These are phyloP conservation scores for Monosporascus sp. DNA, from an alignment of 2,329 filamentous ascomycete genomes.

Conservation along the genomic window DNA sequence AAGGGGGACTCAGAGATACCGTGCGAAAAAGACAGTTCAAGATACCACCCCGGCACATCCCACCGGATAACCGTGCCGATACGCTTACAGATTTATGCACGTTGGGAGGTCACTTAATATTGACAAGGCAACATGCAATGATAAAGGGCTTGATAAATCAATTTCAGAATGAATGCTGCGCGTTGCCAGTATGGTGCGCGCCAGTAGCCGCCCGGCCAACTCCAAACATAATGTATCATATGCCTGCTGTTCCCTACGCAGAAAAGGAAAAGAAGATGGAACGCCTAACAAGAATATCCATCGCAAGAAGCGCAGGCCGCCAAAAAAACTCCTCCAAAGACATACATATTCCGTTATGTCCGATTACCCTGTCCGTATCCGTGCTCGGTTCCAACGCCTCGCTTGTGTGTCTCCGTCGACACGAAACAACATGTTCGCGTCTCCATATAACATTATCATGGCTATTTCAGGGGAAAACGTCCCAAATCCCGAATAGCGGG, in stretches of 20 bases:
- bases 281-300: background rate
- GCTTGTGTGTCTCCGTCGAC: background rate
- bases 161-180: background rate
- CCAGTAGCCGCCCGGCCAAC: background rate
- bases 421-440: background rate
- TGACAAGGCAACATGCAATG: too few species aligned
- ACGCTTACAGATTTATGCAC: too few species aligned
- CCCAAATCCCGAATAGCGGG: constrained; percentile 13
- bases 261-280: background rate
- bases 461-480: constrained; percentile 7
- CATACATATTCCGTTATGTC: background rate
- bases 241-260: background rate
- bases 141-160: too few species aligned
- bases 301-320: background rate
- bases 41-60: too few species aligned
- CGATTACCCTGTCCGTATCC: background rate
- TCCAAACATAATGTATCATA: background rate
- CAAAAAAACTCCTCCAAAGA: background rate
- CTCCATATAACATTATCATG: constrained; percentile 2
- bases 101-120: background rate
- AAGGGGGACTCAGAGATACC: too few species aligned
- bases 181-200: background rate
- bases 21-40: too few species aligned
- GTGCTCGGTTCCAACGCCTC: background rate
- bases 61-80: too few species aligned